These are phyloP conservation scores for Debaryomyces maramus DNA, from an alignment of 805 yeast species.

Conservation along the genomic window DNA sequence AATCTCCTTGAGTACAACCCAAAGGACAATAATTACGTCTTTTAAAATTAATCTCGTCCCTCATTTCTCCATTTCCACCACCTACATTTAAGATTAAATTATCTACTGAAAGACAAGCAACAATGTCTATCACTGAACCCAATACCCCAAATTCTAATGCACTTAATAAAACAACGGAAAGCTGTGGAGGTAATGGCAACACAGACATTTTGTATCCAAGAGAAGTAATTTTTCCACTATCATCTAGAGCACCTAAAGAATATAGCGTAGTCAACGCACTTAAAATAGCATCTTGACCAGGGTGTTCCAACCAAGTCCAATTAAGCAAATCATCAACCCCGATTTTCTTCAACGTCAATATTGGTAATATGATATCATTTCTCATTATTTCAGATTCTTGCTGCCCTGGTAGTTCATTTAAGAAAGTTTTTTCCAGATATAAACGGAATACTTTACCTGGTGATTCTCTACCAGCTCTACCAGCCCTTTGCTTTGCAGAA, in stretches of 20 bases:
- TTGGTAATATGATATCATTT: slow-evolving; percentile 81
- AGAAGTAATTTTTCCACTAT: slow-evolving; percentile 70
- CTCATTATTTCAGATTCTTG: slow-evolving; percentile 93
- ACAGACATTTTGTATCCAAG: slow-evolving; percentile 86
- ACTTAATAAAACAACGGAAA: slow-evolving; percentile 77
- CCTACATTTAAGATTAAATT: slow-evolving; percentile 76
- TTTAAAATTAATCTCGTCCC: slow-evolving; percentile 82
- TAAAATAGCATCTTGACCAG: slow-evolving; percentile 73
- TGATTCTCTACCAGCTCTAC: slow-evolving; percentile 99
- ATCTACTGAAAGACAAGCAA: slow-evolving; percentile 90
- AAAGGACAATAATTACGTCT: slow-evolving; percentile 67
- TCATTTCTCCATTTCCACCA: slow-evolving; percentile 56
- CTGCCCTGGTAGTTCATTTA: slow-evolving; percentile 58
- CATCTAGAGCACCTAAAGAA: slow-evolving; percentile 76
- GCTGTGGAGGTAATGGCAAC: slow-evolving; percentile 88
- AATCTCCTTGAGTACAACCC: slow-evolving; percentile 79
- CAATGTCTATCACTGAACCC: slow-evolving; percentile 77
- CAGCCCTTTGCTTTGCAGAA: slow-evolving; percentile 91
- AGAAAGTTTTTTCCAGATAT: slow-evolving; percentile 72
- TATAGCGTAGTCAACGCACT: slow-evolving; percentile 78
- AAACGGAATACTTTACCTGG: slow-evolving; percentile 83
- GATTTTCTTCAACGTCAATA: slow-evolving; percentile 76
- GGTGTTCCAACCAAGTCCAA: slow-evolving; percentile 94
- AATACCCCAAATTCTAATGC: slow-evolving; percentile 64
- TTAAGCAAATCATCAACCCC: slow-evolving; percentile 80